phyloP scores from a whole-genome alignment of 1,284 basidiomycete species.

The Sanghuangporus sanghuang region DNA sequence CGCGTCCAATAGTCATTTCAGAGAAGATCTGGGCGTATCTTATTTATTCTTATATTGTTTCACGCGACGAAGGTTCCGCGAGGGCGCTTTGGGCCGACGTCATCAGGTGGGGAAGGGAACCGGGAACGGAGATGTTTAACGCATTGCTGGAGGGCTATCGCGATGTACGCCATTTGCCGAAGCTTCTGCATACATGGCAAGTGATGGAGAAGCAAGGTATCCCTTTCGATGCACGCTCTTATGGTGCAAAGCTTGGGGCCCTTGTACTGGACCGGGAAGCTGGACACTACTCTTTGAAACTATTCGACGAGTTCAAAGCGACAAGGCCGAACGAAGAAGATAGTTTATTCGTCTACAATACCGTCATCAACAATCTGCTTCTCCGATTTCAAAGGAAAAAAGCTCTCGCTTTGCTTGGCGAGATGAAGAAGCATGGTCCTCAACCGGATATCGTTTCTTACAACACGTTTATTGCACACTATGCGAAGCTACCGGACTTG shows the following conservation, averaged over 20 bases:
- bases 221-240: constrained; percentile 48
- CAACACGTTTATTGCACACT: constrained; percentile 71
- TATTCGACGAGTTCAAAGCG: constrained; percentile 46
- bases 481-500: constrained; percentile 57
- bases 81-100: constrained; percentile 62
- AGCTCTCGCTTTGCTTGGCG: constrained; percentile 42
- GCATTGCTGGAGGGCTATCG: constrained; percentile 59
- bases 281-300: constrained; percentile 39
- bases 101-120: constrained; percentile 39
- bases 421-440: constrained; percentile 47
- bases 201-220: constrained; percentile 49
- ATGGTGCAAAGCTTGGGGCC: constrained; percentile 55
- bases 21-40: constrained; percentile 58
- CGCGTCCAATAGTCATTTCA: constrained; percentile 44
- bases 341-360: constrained; percentile 53
- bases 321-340: constrained; percentile 24
- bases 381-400: constrained; percentile 34
- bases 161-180: constrained; percentile 37
- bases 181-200: constrained; percentile 52
- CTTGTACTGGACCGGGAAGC: constrained; percentile 43
- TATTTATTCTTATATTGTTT: constrained; percentile 52
- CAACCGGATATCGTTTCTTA: constrained; percentile 68
- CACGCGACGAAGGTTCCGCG: constrained; percentile 48
- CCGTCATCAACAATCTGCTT: constrained; percentile 58
- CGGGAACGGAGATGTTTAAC: constrained; percentile 55